Conservation (phyloP, 257 asterid genomes). For the Przewalskia tangutica region DNA sequence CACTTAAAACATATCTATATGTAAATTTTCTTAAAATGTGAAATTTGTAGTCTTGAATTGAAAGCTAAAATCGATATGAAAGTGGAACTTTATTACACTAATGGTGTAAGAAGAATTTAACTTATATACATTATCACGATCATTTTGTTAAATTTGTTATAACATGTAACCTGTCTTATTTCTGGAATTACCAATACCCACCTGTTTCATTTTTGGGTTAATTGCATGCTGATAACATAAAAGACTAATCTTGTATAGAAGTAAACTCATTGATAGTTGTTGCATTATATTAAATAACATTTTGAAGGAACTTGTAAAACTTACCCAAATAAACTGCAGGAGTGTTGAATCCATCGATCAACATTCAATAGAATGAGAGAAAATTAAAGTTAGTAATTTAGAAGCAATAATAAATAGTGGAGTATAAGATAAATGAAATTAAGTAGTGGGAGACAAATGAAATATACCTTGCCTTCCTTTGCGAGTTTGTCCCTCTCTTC, state of each 20-base stretch:
- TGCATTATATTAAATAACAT: background rate
- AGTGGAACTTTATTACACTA: too few relatives aligned
- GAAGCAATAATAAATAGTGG: background rate
- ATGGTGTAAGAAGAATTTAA: too few relatives aligned
- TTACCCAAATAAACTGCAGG: slow-evolving; percentile 79
- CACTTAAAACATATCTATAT: too few relatives aligned
- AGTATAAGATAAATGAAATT: background rate
- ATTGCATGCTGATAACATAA: too few relatives aligned
- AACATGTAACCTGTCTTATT: background rate
- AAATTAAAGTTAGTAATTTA: slow-evolving; percentile 19
- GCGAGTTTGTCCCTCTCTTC: slow-evolving; percentile 95
- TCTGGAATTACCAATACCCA: background rate
- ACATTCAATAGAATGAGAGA: background rate
- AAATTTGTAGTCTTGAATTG: too few relatives aligned
- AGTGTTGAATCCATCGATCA: slow-evolving; percentile 11
- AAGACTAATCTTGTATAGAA: background rate
- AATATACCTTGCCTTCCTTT: slow-evolving; percentile 90
- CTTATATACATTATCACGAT: too few relatives aligned
- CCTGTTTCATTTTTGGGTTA: too few relatives aligned
- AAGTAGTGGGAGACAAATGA: slow-evolving; percentile 38
- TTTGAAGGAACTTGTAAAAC: slow-evolving; percentile 5
- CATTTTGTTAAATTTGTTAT: background rate
- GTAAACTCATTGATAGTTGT: background rate
- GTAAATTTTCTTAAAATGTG: too few relatives aligned
- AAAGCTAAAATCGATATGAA: too few relatives aligned